Evolutionary conservation across 2,329 filamentous ascomycete genomes (phyloP).

Genomic region (Nemania abortiva): DNA sequence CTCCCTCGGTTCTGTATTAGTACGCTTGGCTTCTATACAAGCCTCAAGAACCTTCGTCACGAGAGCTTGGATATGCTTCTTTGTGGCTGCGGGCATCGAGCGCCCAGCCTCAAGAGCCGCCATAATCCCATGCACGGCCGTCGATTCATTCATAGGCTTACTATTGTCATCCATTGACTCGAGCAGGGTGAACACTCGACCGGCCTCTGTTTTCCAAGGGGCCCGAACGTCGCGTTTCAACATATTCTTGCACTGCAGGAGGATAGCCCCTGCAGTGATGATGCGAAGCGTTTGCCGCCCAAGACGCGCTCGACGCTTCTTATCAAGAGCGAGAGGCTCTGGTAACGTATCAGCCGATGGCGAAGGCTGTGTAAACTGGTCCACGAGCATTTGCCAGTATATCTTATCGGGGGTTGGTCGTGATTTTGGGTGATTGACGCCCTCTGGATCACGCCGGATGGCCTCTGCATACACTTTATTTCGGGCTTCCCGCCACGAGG

Average conservation of each 20-base stretch:
- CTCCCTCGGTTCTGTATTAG: constrained; percentile 61
- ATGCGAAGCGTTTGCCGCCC: constrained; percentile 72
- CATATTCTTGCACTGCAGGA: constrained; percentile 85
- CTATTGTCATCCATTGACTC: constrained; percentile 64
- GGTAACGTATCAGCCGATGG: constrained; percentile 69
- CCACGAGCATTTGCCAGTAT: constrained; percentile 80
- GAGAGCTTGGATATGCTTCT: constrained; percentile 68
- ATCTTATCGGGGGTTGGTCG: constrained; percentile 76
- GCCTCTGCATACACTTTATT: constrained; percentile 74
- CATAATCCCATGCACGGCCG: constrained; percentile 70
- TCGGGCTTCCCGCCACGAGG: constrained; percentile 74
- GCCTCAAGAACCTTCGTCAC: constrained; percentile 68
- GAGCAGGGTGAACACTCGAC: constrained; percentile 76
- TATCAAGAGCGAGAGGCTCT: constrained; percentile 79
- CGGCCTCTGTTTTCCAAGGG: constrained; percentile 81
- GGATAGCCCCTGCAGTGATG: constrained; percentile 78
- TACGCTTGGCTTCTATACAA: constrained; percentile 59
- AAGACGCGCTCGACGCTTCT: constrained; percentile 69
- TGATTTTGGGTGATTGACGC: constrained; percentile 70
- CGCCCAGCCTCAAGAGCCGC: constrained; percentile 71
- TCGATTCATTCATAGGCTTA: constrained; percentile 58
- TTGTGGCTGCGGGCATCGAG: constrained; percentile 74
- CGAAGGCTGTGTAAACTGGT: constrained; percentile 77
- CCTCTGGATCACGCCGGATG: constrained; percentile 76
- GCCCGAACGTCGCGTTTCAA: constrained; percentile 83